A percentile compares a stretch with the other conserved stretches of the same genome.
Conservation (phyloP, 345 rosid species). For the Salix brachista region DNA sequence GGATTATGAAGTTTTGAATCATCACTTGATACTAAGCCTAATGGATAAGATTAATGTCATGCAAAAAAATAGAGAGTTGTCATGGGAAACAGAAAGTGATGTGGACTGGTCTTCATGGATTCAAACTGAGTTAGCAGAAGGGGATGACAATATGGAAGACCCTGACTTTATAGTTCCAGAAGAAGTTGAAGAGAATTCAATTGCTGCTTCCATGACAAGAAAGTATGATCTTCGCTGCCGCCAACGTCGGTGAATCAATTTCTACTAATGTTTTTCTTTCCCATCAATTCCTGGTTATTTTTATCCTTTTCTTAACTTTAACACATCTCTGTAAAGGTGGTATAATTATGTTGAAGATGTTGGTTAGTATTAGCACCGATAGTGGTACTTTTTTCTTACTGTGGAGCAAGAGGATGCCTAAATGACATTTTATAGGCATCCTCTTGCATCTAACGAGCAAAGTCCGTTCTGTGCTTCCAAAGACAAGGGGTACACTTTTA, state of each 20-base stretch:
- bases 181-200: conserved; percentile 36
- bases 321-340: not conserved
- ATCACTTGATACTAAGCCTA: conserved; percentile 46
- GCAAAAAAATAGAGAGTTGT: conserved; percentile 31
- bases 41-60: conserved; percentile 61
- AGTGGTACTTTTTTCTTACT: not conserved
- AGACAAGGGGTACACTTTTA: too few relatives aligned
- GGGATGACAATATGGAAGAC: conserved; percentile 41
- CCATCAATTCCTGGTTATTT: not conserved
- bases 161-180: conserved; percentile 52
- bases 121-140: conserved; percentile 57
- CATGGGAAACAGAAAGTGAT: conserved; percentile 44
- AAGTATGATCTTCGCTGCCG: conserved; percentile 35
- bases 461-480: too few relatives aligned
- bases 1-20: conserved; percentile 74
- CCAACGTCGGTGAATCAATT: not conserved
- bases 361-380: too few relatives aligned
- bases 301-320: not conserved
- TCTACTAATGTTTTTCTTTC: not conserved
- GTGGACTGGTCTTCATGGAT: conserved; percentile 64
- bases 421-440: too few relatives aligned
- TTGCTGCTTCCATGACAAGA: conserved; percentile 8
- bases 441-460: too few relatives aligned
- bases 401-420: too few relatives aligned
- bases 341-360: not conserved